Conservation (phyloP, 768 basidiomycete genomes). For the Hygrocybe punicea region DNA sequence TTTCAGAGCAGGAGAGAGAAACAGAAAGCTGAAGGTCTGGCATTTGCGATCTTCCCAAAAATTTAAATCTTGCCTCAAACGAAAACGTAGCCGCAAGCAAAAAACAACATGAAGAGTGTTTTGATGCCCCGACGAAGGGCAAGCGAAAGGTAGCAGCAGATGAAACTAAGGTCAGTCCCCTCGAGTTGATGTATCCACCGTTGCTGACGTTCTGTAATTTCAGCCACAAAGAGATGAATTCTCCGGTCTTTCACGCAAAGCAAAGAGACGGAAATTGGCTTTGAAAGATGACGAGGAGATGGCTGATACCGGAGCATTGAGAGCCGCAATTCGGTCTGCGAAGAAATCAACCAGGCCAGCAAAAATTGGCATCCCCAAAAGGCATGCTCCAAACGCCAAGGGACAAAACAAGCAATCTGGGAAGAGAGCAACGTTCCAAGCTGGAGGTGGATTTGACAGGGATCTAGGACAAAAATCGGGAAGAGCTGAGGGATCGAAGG, state of each 20-base stretch:
- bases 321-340: constrained; percentile 79
- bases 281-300: constrained; percentile 72
- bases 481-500: background rate
- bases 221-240: constrained; percentile 76
- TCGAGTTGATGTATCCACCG: constrained; percentile 5
- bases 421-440: constrained; percentile 25
- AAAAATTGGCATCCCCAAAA: constrained; percentile 66
- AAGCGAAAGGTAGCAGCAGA: constrained; percentile 39
- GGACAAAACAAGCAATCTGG: constrained; percentile 32
- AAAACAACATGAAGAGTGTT: constrained; percentile 62
- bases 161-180: constrained; percentile 40
- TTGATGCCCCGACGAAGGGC: constrained; percentile 35
- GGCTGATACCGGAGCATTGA: constrained; percentile 51
- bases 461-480: constrained; percentile 50
- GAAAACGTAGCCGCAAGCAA: constrained; percentile 64
- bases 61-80: constrained; percentile 1
- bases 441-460: constrained; percentile 50
- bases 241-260: constrained; percentile 80
- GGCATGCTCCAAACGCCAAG: constrained; percentile 26
- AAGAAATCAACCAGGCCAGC: constrained; percentile 73
- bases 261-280: constrained; percentile 84
- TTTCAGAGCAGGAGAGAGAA: constrained; percentile 91
- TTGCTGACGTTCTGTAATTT: constrained; percentile 2
- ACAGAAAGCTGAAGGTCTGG: constrained; percentile 68
- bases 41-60: background rate